Base-by-base conservation (phyloP, 306 rosid genomes). In the Castanopsis chinensis region DNA sequence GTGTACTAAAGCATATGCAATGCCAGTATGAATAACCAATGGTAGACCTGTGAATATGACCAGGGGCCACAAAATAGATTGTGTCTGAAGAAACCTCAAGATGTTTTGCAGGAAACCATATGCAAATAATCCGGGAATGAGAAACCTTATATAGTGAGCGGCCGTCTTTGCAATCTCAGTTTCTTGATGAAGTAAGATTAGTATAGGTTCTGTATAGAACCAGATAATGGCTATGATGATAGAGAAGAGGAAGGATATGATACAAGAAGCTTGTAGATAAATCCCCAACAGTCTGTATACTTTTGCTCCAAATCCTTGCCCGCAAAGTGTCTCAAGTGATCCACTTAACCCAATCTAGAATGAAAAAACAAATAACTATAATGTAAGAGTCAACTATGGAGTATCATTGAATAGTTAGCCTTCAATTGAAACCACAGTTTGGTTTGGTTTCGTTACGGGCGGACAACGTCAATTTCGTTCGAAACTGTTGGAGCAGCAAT, bases 321-420 rank as follows among this genome's bases (percentile, higher is more conserved):
- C 98, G 20, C 98, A 94, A 0, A 92, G 88, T 27, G 97, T 94
- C 87, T 94, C 97, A 18, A 94, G 83, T 58, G 96, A 90, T 67
- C 98, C 98, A 80, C 97, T 94, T 69, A 88, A 84, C 6, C 96
- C 98, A 72, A 89, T 80, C 98, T 94, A 68, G 3, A 64, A 64
- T 17, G 61, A 78, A 21, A 75, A 43, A 18, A 60, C 69, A 37
- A 41, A 54, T 17, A 52, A 64, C 53, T 35, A 4, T 35, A 25
- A 25, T 1, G 27, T 25, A 25, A 25, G 41, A 35, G 41, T 3
- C 41, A 35, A 35, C 6, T 35, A 35, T 35, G 41, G 41, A 35
- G 41, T 4, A 35, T 35, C 41, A 35, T 35, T 35, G 6, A 35
- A 35, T 4, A 35, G 41, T 35, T 35, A 35, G 41, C 41, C 6